These are phyloP conservation scores for Arachnomyces sp. DNA, from an alignment of 2,329 filamentous ascomycete genomes.

Conservation along the genomic window DNA sequence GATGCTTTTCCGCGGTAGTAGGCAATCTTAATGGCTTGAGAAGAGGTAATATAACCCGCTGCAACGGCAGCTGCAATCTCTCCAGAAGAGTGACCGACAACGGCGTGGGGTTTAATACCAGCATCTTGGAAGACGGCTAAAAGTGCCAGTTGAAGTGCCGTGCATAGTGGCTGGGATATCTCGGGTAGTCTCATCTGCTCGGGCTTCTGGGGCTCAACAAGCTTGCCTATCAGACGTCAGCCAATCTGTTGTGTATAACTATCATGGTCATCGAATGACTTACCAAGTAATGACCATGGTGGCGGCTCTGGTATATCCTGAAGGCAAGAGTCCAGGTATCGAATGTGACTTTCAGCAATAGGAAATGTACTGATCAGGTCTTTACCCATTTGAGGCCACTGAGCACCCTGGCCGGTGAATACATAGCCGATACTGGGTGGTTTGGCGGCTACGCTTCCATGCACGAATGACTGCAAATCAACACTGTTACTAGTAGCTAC, in stretches of 20 bases:
- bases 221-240: slow-evolving; percentile 6
- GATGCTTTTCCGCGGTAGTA: slow-evolving; percentile 30
- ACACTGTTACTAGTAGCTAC: too few relatives aligned
- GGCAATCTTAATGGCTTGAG: slow-evolving; percentile 37
- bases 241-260: slow-evolving; percentile 3
- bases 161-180: slow-evolving; percentile 16
- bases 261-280: background rate
- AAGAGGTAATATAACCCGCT: slow-evolving; percentile 20
- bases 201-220: slow-evolving; percentile 14
- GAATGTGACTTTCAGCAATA: too few relatives aligned
- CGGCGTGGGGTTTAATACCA: slow-evolving; percentile 6
- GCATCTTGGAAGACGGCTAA: slow-evolving; percentile 2
- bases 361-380: slow-evolving; percentile 1
- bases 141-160: slow-evolving; percentile 14
- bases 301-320: slow-evolving; percentile 6
- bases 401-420: slow-evolving; percentile 14
- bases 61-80: slow-evolving; percentile 14
- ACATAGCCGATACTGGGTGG: too few relatives aligned
- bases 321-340: too few relatives aligned
- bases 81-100: slow-evolving; percentile 13
- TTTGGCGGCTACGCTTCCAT: too few relatives aligned
- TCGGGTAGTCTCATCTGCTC: too few relatives aligned
- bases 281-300: slow-evolving; percentile 7
- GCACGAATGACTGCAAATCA: too few relatives aligned
- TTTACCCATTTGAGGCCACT: slow-evolving; percentile 14